Percentiles rank a stretch among this genome's conserved stretches.
These are phyloP conservation scores for Botrytis pseudocinerea DNA, from an alignment of 2,329 filamentous ascomycete genomes.

Conservation along the genomic window DNA sequence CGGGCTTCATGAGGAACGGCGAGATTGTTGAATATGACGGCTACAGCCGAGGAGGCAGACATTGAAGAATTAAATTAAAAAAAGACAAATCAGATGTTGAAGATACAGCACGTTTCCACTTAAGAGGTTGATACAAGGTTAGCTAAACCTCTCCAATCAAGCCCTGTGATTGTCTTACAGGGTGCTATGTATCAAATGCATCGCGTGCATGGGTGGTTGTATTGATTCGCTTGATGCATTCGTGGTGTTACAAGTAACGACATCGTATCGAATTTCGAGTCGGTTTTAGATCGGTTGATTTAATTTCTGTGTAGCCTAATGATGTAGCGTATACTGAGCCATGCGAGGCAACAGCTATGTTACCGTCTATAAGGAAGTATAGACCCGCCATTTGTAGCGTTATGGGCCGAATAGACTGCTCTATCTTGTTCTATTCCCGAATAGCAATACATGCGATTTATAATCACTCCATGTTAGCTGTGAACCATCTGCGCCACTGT, in stretches of 20 bases:
- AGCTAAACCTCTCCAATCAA: neutral
- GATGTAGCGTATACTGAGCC: neutral
- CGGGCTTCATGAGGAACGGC: neutral
- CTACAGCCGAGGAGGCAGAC: neutral
- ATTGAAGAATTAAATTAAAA: conserved; percentile 5
- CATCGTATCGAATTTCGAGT: neutral
- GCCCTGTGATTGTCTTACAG: neutral
- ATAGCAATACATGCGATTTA: neutral
- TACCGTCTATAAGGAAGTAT: neutral
- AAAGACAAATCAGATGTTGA: conserved; percentile 1
- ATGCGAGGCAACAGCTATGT: neutral
- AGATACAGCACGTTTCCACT: conserved; percentile 5
- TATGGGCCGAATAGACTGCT: neutral
- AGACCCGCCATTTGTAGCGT: neutral
- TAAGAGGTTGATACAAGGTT: conserved; percentile 12
- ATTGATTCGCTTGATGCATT: conserved; percentile 17
- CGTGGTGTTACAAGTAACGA: neutral
- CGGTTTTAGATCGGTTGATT: neutral
- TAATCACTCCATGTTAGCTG: neutral
- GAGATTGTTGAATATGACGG: neutral
- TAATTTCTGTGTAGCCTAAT: neutral
- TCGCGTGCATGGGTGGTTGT: neutral
- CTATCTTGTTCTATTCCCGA: neutral
- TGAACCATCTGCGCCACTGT: neutral
- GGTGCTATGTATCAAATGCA: neutral